phyloP scores from a whole-genome alignment of 129 eudicot genomes.

The Solidago caesia region DNA sequence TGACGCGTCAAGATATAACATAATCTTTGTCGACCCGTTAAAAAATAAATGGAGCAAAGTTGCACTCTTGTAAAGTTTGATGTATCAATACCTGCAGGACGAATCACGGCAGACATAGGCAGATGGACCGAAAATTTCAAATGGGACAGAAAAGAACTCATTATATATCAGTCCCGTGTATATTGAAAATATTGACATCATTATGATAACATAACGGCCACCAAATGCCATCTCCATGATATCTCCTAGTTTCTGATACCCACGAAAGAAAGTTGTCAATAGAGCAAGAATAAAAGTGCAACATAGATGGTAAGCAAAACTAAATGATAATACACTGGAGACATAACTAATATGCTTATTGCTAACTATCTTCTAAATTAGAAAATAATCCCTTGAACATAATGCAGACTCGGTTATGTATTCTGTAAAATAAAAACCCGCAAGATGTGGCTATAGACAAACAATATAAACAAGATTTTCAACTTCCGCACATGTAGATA shows the following conservation, averaged over 20 bases:
- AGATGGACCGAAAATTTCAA: slow-evolving; percentile 75
- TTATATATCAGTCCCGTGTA: slow-evolving; percentile 85
- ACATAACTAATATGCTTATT: neutral
- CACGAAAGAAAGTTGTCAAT: slow-evolving; percentile 30
- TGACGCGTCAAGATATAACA: neutral
- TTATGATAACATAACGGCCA: slow-evolving; percentile 84
- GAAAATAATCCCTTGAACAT: no score
- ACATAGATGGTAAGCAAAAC: slow-evolving; percentile 2
- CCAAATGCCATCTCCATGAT: slow-evolving; percentile 96
- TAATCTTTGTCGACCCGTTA: neutral
- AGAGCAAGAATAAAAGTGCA: neutral
- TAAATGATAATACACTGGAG: neutral
- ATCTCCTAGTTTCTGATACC: slow-evolving; percentile 85
- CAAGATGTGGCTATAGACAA: neutral
- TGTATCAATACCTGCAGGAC: slow-evolving; percentile 57
- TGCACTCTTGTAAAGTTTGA: neutral
- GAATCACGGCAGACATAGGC: slow-evolving; percentile 80
- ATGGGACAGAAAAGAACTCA: slow-evolving; percentile 89
- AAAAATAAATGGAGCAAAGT: neutral
- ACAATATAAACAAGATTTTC: no score
- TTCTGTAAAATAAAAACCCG: neutral
- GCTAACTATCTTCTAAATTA: no score
- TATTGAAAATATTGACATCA: slow-evolving; percentile 93
- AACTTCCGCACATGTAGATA: no score
- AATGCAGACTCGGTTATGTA: neutral